phyloP scores from a whole-genome alignment of 805 yeast species.

The Torulaspora quercuum region DNA sequence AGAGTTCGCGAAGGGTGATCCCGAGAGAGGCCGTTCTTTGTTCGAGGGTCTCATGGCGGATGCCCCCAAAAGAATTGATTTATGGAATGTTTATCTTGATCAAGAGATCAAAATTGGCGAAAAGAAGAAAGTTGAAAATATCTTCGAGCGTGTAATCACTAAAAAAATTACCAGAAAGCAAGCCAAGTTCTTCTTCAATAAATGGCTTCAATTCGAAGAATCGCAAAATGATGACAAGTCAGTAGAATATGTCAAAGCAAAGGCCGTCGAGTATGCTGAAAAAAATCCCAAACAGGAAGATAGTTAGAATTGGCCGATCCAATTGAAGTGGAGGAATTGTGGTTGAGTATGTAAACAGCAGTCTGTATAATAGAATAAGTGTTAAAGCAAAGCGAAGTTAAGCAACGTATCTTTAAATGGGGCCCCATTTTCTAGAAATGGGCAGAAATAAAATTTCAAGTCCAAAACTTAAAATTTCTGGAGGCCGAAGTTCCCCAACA shows the following conservation, averaged over 20 bases:
- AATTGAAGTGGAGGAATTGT: slow-evolving; percentile 1
- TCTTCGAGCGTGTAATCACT: slow-evolving; percentile 75
- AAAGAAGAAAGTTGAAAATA: slow-evolving; percentile 63
- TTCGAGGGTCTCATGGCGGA: slow-evolving; percentile 89
- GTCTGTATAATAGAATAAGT: too few species aligned
- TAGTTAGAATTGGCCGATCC: too few species aligned
- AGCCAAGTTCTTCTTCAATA: slow-evolving; percentile 90
- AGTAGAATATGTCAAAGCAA: slow-evolving; percentile 81
- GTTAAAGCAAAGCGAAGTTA: too few species aligned
- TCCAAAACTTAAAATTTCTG: neutral
- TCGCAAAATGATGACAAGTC: slow-evolving; percentile 62
- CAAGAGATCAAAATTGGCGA: slow-evolving; percentile 77
- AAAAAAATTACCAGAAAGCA: slow-evolving; percentile 75
- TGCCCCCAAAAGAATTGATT: slow-evolving; percentile 85
- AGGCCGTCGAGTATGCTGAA: slow-evolving; percentile 75
- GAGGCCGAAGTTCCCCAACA: too few species aligned
- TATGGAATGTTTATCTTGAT: slow-evolving; percentile 94
- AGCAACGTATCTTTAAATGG: too few species aligned
- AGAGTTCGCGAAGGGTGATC: slow-evolving; percentile 82
- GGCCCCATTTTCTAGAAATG: too few species aligned
- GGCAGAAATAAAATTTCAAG: too few species aligned
- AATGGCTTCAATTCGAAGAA: slow-evolving; percentile 84
- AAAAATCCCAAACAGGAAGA: slow-evolving; percentile 19
- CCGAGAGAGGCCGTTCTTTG: slow-evolving; percentile 91
- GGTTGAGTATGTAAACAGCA: too few species aligned